Conservation (phyloP, 805 yeast genomes). For the Zygoascus flipseniorum region DNA sequence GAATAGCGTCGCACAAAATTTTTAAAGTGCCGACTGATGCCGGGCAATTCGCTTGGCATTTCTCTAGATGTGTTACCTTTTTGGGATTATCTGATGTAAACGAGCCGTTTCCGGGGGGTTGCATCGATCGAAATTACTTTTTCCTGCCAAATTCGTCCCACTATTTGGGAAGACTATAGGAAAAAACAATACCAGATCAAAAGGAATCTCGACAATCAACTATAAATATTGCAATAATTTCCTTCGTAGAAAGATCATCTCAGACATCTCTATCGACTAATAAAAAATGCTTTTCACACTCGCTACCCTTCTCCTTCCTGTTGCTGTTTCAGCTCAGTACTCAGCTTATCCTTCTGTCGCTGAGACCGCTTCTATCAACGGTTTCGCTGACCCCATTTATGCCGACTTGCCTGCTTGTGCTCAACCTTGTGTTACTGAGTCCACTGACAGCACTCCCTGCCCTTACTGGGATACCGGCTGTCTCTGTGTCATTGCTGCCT, state of each 20-base stretch:
- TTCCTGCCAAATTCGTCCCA: neutral
- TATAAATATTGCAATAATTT: neutral
- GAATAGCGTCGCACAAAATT: too few relatives aligned
- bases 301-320: neutral
- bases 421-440: slow-evolving; percentile 34
- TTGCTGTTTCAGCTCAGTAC: slow-evolving; percentile 4
- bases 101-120: neutral
- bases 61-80: neutral
- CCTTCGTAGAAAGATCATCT: neutral
- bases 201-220: neutral
- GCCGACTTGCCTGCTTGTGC: slow-evolving; percentile 36
- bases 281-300: neutral
- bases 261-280: neutral
- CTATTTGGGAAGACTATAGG: too few relatives aligned
- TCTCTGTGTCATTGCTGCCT: slow-evolving; percentile 41
- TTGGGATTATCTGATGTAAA: neutral
- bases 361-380: slow-evolving; percentile 38
- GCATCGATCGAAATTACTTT: neutral
- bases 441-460: slow-evolving; percentile 35
- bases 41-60: neutral
- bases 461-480: slow-evolving; percentile 49
- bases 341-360: slow-evolving; percentile 39
- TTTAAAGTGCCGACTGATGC: too few relatives aligned
- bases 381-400: slow-evolving; percentile 39
- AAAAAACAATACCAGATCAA: too few relatives aligned